Percentiles rank a stretch among this genome's conserved stretches.
Evolutionary conservation across 2,329 filamentous ascomycete species (phyloP).

Genomic region (Pseudogymnoascus sp.): DNA sequence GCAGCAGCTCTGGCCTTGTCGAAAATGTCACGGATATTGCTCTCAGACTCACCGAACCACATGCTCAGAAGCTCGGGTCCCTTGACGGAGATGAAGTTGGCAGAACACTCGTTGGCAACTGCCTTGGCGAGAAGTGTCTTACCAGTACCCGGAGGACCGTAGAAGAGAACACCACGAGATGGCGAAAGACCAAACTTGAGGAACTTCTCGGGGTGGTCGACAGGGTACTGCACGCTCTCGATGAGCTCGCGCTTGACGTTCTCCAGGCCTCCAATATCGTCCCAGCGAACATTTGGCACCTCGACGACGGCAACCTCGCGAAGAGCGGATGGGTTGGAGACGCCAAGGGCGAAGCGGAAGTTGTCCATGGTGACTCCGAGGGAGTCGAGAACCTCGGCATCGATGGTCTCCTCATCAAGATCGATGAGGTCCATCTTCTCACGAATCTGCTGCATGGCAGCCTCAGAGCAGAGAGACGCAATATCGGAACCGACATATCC

Average conservation of each 20-base stretch:
- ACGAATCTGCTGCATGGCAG: constrained; percentile 99
- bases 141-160: constrained; percentile 98
- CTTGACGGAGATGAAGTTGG: constrained; percentile 99
- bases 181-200: constrained; percentile 99
- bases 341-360: constrained; percentile 96
- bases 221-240: constrained; percentile 97
- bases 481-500: constrained; percentile 98
- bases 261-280: constrained; percentile 98
- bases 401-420: constrained; percentile 96
- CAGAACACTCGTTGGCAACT: constrained; percentile 96
- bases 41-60: constrained; percentile 99
- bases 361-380: constrained; percentile 99
- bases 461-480: constrained; percentile 95
- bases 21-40: constrained; percentile 99
- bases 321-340: constrained; percentile 96
- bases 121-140: constrained; percentile 99
- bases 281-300: constrained; percentile 98
- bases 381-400: constrained; percentile 95
- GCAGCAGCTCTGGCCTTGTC: constrained; percentile 98
- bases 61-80: constrained; percentile 96
- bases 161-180: constrained; percentile 97
- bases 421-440: constrained; percentile 99
- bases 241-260: constrained; percentile 99
- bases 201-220: constrained; percentile 99
- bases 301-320: constrained; percentile 98